phyloP scores from a whole-genome alignment of 768 basidiomycete species.

The Pleurotus salmoneostramineus region DNA sequence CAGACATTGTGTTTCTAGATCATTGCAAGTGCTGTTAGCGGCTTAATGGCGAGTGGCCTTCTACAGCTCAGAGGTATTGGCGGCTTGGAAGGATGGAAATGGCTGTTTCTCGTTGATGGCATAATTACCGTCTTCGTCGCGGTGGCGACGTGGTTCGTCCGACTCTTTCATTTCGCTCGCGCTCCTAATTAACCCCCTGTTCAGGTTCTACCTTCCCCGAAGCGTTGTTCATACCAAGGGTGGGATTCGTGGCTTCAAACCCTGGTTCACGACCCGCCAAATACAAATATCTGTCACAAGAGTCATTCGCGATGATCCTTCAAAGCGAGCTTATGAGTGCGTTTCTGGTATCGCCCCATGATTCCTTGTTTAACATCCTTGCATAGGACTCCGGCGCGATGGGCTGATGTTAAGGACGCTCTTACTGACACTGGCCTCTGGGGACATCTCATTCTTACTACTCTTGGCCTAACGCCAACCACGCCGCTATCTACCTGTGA shows the following conservation, averaged over 20 bases:
- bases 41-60: conserved; percentile 36
- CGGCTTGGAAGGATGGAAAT: conserved; percentile 37
- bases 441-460: conserved; percentile 32
- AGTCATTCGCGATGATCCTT: conserved; percentile 31
- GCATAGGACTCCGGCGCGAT: conserved; percentile 25
- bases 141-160: conserved; percentile 25
- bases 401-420: conserved; percentile 32
- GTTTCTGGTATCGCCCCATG: conserved; percentile 5
- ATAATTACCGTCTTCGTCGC: conserved; percentile 30
- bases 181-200: neutral
- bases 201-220: conserved; percentile 33
- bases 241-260: conserved; percentile 25
- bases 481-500: conserved; percentile 32
- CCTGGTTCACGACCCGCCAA: conserved; percentile 32
- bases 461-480: conserved; percentile 30
- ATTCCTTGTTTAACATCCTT: neutral
- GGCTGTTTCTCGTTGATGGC: conserved; percentile 37
- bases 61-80: conserved; percentile 28
- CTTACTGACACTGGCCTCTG: conserved; percentile 30
- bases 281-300: conserved; percentile 31
- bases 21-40: conserved; percentile 35
- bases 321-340: conserved; percentile 34
- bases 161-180: neutral
- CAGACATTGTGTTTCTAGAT: conserved; percentile 3
- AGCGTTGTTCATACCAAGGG: conserved; percentile 24